A percentile compares a stretch with the other conserved stretches of the same genome.
Evolutionary conservation across 495 filamentous ascomycete species (phyloP).

Genomic region (Aspergillus panamensis): DNA sequence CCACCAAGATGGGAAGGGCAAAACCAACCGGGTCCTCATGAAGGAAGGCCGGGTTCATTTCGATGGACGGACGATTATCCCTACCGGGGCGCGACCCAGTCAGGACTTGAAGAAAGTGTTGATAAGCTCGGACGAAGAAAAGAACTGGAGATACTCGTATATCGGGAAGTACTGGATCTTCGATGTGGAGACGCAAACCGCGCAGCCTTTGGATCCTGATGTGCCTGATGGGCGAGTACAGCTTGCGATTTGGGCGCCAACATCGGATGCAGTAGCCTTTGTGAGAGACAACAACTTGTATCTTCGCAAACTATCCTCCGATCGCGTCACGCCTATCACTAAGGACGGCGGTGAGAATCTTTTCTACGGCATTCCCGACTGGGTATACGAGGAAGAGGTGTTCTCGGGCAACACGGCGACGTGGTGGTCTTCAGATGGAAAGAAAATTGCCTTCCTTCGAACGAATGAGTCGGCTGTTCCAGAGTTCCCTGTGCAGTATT

Average conservation of each 20-base stretch:
- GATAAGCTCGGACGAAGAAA: constrained; percentile 61
- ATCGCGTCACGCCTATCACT: constrained; percentile 69
- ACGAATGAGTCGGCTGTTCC: constrained; percentile 92
- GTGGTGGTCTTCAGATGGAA: constrained; percentile 90
- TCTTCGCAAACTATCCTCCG: constrained; percentile 62
- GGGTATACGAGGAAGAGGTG: constrained; percentile 99
- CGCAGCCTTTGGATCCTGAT: constrained; percentile 70
- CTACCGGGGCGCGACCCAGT: constrained; percentile 67
- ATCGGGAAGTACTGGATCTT: constrained; percentile 89
- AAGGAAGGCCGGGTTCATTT: constrained; percentile 59
- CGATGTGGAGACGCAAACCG: constrained; percentile 78
- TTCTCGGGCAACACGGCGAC: constrained; percentile 75
- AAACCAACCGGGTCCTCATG: constrained; percentile 65
- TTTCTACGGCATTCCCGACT: constrained; percentile 97
- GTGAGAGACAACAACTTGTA: constrained; percentile 87
- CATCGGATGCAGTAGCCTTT: constrained; percentile 79
- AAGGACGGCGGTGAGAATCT: constrained; percentile 79
- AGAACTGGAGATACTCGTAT: constrained; percentile 88
- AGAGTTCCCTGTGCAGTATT: constrained; percentile 93
- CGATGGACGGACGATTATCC: constrained; percentile 46
- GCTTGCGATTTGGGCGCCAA: constrained; percentile 86
- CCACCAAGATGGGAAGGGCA: constrained; percentile 27
- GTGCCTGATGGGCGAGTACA: constrained; percentile 67
- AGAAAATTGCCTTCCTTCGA: constrained; percentile 82
- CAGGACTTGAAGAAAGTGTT: constrained; percentile 80